A percentile compares a stretch with the other conserved stretches of the same genome.
Conservation (phyloP, 495 filamentous ascomycete species). For the Staphylotrichum longicolle region DNA sequence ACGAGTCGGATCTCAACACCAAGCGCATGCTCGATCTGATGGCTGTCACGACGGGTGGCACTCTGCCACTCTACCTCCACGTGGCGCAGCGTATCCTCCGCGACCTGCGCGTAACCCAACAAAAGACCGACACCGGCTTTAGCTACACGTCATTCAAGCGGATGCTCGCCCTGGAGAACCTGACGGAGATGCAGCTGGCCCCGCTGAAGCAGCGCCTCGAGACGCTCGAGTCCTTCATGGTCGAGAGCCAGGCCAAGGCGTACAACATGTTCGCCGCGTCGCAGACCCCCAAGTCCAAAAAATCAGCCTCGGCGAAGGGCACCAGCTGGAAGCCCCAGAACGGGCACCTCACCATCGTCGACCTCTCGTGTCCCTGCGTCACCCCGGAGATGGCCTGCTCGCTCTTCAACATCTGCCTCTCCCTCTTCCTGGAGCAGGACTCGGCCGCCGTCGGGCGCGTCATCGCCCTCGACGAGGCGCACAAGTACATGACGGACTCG, state of each 20-base stretch:
- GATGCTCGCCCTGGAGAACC: slow-evolving; percentile 33
- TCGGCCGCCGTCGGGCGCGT: slow-evolving; percentile 38
- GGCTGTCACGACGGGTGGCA: slow-evolving; percentile 53
- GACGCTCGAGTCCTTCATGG: slow-evolving; percentile 58
- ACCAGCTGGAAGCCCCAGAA: slow-evolving; percentile 41
- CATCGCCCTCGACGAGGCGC: slow-evolving; percentile 43
- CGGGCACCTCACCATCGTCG: slow-evolving; percentile 66
- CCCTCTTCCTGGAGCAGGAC: slow-evolving; percentile 57
- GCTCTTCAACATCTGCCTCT: slow-evolving; percentile 66
- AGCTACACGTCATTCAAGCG: slow-evolving; percentile 53
- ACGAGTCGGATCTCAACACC: slow-evolving; percentile 59
- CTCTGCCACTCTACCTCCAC: slow-evolving; percentile 62
- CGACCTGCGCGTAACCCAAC: slow-evolving; percentile 53
- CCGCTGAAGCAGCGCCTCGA: slow-evolving; percentile 58
- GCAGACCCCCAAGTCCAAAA: not conserved
- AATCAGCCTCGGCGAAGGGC: slow-evolving; percentile 15
- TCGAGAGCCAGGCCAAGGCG: slow-evolving; percentile 29
- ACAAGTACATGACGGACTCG: slow-evolving; percentile 44
- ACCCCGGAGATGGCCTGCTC: slow-evolving; percentile 63
- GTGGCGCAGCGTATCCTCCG: slow-evolving; percentile 58
- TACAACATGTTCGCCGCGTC: slow-evolving; percentile 14
- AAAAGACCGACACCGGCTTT: slow-evolving; percentile 40
- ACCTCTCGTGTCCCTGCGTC: slow-evolving; percentile 71
- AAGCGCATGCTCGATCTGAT: slow-evolving; percentile 66
- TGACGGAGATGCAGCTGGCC: slow-evolving; percentile 47